Conservation (phyloP, 805 yeast genomes). For the Yarrowia yakushimensis region DNA sequence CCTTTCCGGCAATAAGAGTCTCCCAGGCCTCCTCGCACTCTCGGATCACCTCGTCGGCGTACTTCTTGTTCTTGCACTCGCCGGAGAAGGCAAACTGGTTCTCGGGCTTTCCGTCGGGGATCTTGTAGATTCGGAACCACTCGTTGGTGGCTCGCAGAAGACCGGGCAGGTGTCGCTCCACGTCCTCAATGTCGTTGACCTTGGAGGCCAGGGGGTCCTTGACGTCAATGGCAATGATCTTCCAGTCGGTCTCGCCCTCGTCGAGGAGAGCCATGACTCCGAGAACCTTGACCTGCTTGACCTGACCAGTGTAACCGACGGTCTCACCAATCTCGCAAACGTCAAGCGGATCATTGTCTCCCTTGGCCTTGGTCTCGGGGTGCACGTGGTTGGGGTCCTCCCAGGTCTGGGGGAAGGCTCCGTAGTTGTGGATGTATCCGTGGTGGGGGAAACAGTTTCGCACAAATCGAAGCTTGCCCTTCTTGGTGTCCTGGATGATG, state of each 20-base stretch:
- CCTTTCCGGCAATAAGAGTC: constrained; percentile 61
- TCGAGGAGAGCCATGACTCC: constrained; percentile 95
- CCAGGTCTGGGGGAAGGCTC: constrained; percentile 99
- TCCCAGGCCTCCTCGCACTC: constrained; percentile 88
- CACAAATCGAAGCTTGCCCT: constrained; percentile 93
- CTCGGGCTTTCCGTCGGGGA: constrained; percentile 97
- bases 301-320: constrained; percentile 74
- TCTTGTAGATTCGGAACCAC: constrained; percentile 98
- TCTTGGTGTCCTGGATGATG: constrained; percentile 94
- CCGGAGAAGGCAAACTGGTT: constrained; percentile 97
- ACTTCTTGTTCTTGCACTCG: constrained; percentile 79
- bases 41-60: constrained; percentile 77
- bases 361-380: constrained; percentile 52
- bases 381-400: constrained; percentile 72
- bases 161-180: constrained; percentile 86
- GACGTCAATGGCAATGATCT: constrained; percentile 77
- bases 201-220: constrained; percentile 86
- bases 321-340: constrained; percentile 84
- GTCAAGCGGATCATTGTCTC: constrained; percentile 95
- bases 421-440: constrained; percentile 97
- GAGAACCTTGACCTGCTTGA: constrained; percentile 84
- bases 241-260: constrained; percentile 98
- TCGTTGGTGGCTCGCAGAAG: constrained; percentile 88
- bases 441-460: constrained; percentile 98
- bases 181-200: constrained; percentile 87